A percentile compares a stretch with the other conserved stretches of the same genome.
Evolutionary conservation across 2,329 filamentous ascomycete species (phyloP).

Genomic region (Pyrenochaeta sp.): DNA sequence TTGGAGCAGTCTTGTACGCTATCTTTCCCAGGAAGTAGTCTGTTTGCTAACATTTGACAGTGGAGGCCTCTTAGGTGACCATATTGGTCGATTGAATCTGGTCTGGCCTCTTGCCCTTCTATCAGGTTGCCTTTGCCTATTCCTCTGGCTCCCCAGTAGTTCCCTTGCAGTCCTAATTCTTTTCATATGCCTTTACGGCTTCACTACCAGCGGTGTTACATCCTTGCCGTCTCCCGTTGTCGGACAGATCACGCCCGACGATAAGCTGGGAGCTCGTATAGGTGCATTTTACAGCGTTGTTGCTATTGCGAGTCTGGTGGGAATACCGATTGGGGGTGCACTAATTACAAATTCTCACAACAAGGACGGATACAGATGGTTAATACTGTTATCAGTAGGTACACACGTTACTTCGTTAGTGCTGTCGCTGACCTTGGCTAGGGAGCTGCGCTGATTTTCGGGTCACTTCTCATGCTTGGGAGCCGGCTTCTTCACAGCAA

Average conservation of each 20-base stretch:
- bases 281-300: slow-evolving; percentile 71
- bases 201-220: slow-evolving; percentile 72
- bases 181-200: slow-evolving; percentile 74
- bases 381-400: slow-evolving; percentile 39
- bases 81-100: slow-evolving; percentile 62
- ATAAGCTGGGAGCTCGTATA: slow-evolving; percentile 73
- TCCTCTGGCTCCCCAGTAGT: slow-evolving; percentile 61
- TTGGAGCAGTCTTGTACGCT: slow-evolving; percentile 63
- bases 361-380: slow-evolving; percentile 30
- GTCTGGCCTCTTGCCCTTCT: slow-evolving; percentile 59
- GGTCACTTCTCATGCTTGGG: slow-evolving; percentile 28
- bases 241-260: slow-evolving; percentile 74
- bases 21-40: slow-evolving; percentile 45
- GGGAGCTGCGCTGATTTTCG: slow-evolving; percentile 23
- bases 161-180: slow-evolving; percentile 67
- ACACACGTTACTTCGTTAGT: neutral
- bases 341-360: slow-evolving; percentile 30
- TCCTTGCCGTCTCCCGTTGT: slow-evolving; percentile 70
- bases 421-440: slow-evolving; percentile 1
- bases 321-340: slow-evolving; percentile 71
- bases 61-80: slow-evolving; percentile 62
- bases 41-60: slow-evolving; percentile 39
- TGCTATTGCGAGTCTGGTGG: slow-evolving; percentile 71
- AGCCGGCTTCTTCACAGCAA: slow-evolving; percentile 28
- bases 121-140: slow-evolving; percentile 58